Evolutionary conservation across 1,284 basidiomycete genomes (phyloP).

Genomic region (Flammula alnicola): DNA sequence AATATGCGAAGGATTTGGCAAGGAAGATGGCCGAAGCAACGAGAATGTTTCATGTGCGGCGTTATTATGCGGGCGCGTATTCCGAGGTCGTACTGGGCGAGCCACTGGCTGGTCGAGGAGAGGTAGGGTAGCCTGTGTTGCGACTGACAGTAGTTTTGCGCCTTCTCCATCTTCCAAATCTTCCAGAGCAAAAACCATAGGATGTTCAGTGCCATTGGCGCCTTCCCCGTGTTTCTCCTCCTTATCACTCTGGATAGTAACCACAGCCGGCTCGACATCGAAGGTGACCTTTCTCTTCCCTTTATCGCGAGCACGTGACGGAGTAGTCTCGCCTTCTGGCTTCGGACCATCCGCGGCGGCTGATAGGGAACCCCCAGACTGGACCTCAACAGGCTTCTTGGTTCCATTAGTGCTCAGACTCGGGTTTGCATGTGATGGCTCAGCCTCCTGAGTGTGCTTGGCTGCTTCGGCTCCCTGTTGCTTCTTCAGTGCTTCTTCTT

Average conservation of each 20-base stretch:
- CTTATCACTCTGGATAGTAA: conserved; percentile 47
- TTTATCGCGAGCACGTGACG: conserved; percentile 43
- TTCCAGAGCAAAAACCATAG: conserved; percentile 71
- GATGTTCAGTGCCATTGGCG: conserved; percentile 28
- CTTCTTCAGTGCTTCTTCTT: conserved; percentile 28
- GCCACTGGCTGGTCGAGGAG: conserved; percentile 48
- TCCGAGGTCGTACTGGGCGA: conserved; percentile 39
- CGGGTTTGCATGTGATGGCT: conserved; percentile 22
- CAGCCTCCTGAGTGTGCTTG: conserved; percentile 16
- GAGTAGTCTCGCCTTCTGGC: conserved; percentile 21
- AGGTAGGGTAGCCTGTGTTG: conserved; percentile 40
- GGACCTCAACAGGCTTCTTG: conserved; percentile 26
- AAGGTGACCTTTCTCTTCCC: conserved; percentile 76
- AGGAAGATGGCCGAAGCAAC: conserved; percentile 65
- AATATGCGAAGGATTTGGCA: conserved; percentile 63
- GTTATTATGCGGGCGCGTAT: conserved; percentile 31
- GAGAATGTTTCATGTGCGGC: conserved; percentile 58
- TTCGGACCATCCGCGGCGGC: conserved; percentile 18
- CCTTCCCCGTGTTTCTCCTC: conserved; percentile 37
- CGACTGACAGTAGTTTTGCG: conserved; percentile 34
- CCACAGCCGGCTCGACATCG: conserved; percentile 61
- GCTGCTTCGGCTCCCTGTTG: conserved; percentile 13
- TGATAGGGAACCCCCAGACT: conserved; percentile 22
- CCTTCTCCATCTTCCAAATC: conserved; percentile 59
- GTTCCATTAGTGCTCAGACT: conserved; percentile 26